These are phyloP conservation scores for Rosellinia necatrix DNA, from an alignment of 2,329 filamentous ascomycete species.

Conservation along the genomic window DNA sequence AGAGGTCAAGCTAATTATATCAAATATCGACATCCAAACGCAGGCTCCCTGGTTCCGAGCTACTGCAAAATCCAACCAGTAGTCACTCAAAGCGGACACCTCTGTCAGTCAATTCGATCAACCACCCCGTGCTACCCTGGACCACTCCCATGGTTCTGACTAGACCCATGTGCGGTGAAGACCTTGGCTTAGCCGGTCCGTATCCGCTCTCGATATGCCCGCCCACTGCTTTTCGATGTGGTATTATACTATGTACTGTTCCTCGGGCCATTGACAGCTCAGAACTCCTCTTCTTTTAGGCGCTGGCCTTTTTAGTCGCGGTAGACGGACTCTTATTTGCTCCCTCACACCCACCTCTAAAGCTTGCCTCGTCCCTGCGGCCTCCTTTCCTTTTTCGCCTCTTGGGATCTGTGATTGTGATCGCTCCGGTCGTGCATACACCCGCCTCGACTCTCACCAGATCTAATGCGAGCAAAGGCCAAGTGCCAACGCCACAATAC, in stretches of 20 bases:
- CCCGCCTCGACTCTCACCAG: constrained; percentile 34
- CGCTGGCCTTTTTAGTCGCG: constrained; percentile 46
- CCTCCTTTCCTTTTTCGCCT: constrained; percentile 38
- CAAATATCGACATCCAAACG: constrained; percentile 40
- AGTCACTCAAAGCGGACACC: constrained; percentile 36
- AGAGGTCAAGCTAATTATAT: constrained; percentile 47
- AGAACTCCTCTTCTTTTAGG: constrained; percentile 48
- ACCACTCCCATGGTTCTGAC: constrained; percentile 43
- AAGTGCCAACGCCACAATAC: constrained; percentile 39
- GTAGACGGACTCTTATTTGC: constrained; percentile 44
- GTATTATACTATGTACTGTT: constrained; percentile 43
- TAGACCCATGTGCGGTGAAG: constrained; percentile 44
- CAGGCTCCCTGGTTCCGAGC: constrained; percentile 38
- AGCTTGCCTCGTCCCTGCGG: constrained; percentile 33
- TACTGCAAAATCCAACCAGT: constrained; percentile 43
- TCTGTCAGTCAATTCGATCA: constrained; percentile 39
- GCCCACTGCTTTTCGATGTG: constrained; percentile 43
- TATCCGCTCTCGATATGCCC: constrained; percentile 50
- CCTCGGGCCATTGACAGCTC: constrained; percentile 50
- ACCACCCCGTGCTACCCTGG: constrained; percentile 39
- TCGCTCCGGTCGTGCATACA: constrained; percentile 36
- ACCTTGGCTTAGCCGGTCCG: constrained; percentile 49
- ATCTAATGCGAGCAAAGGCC: constrained; percentile 39
- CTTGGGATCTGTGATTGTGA: constrained; percentile 37
- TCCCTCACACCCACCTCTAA: constrained; percentile 40